These are phyloP conservation scores for Aureoboletus auriporus DNA, from an alignment of 768 basidiomycete species.

Conservation along the genomic window DNA sequence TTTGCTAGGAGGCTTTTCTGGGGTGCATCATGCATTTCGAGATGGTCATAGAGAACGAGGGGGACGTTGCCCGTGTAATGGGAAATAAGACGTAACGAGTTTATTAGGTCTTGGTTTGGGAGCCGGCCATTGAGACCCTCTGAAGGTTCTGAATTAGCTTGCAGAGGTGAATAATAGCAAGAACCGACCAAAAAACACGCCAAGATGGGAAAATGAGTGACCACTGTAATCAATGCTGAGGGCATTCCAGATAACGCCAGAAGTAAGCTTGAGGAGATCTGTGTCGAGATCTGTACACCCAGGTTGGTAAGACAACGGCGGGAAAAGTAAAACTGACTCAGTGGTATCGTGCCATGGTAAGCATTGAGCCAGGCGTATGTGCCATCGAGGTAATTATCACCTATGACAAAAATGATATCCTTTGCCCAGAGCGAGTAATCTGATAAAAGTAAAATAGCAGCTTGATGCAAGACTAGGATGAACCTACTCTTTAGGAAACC, in stretches of 20 bases:
- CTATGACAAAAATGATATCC: slow-evolving; percentile 86
- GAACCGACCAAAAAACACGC: slow-evolving; percentile 86
- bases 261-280: slow-evolving; percentile 58
- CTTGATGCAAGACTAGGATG: not conserved
- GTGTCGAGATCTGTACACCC: slow-evolving; percentile 53
- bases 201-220: slow-evolving; percentile 94
- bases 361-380: slow-evolving; percentile 88
- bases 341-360: slow-evolving; percentile 69
- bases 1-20: slow-evolving; percentile 35
- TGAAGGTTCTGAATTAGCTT: slow-evolving; percentile 29
- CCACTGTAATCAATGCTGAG: slow-evolving; percentile 93
- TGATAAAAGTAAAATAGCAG: slow-evolving; percentile 28
- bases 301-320: not conserved
- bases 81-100: slow-evolving; percentile 72
- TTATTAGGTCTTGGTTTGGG: slow-evolving; percentile 93
- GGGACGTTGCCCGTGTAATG: slow-evolving; percentile 73
- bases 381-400: slow-evolving; percentile 86
- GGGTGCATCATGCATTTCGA: slow-evolving; percentile 45
- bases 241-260: slow-evolving; percentile 94
- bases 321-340: slow-evolving; percentile 45
- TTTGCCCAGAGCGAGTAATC: slow-evolving; percentile 93
- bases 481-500: slow-evolving; percentile 73
- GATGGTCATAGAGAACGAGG: slow-evolving; percentile 75
- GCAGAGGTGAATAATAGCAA: not conserved
- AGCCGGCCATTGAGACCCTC: slow-evolving; percentile 94